phyloP scores from a whole-genome alignment of 1,139 yeast genomes.

The Zygoascus meyerae region DNA sequence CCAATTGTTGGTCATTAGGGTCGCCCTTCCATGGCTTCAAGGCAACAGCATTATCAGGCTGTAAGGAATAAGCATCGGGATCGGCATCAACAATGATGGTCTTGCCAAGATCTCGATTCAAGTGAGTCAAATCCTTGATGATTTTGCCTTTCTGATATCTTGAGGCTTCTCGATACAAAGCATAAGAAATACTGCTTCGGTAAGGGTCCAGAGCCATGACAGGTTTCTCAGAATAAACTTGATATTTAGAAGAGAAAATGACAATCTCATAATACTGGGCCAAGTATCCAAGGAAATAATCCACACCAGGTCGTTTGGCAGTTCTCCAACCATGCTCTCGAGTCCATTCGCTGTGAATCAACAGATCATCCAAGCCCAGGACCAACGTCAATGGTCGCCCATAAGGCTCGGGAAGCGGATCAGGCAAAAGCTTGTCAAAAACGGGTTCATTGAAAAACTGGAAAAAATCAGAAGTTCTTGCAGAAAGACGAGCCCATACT shows the following conservation, averaged over 20 bases:
- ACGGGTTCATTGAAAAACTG: slow-evolving; percentile 91
- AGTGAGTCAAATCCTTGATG: slow-evolving; percentile 68
- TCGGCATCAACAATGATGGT: slow-evolving; percentile 75
- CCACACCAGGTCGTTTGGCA: slow-evolving; percentile 97
- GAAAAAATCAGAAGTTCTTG: slow-evolving; percentile 69
- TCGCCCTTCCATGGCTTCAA: slow-evolving; percentile 82
- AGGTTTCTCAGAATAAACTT: slow-evolving; percentile 78
- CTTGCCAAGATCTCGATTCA: slow-evolving; percentile 86
- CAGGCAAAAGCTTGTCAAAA: slow-evolving; percentile 85
- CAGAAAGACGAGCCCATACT: slow-evolving; percentile 47
- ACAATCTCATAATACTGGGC: slow-evolving; percentile 96
- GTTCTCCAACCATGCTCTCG: slow-evolving; percentile 96
- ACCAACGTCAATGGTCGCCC: slow-evolving; percentile 91
- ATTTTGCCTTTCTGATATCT: slow-evolving; percentile 79
- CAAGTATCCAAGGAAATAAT: slow-evolving; percentile 89
- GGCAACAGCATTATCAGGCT: slow-evolving; percentile 89
- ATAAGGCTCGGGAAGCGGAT: slow-evolving; percentile 87
- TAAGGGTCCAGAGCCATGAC: slow-evolving; percentile 89
- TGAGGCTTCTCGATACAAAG: slow-evolving; percentile 87
- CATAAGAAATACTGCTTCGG: slow-evolving; percentile 82
- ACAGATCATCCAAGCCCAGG: slow-evolving; percentile 78
- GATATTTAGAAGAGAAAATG: slow-evolving; percentile 76
- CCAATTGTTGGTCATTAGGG: slow-evolving; percentile 67
- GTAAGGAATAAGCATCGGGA: slow-evolving; percentile 65
- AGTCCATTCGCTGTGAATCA: slow-evolving; percentile 90